Evolutionary conservation across 306 rosid genomes (phyloP), one percentile per base, ranked within the genome.

Genomic region (Medicago ruthenica): DNA sequence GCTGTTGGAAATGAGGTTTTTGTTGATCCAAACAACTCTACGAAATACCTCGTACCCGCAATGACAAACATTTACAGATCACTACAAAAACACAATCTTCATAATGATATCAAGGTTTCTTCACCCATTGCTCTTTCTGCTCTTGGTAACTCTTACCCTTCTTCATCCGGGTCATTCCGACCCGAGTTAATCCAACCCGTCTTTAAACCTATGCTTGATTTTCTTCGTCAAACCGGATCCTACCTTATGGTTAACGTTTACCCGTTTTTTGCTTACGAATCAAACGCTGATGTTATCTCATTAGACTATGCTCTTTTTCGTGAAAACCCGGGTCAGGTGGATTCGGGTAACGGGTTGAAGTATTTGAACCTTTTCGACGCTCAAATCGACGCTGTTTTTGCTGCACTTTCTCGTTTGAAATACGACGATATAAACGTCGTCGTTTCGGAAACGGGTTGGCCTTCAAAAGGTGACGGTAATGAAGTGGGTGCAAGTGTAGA

Each of bases 1-100:
- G 99, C 98, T 6, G 99, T 96, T 0, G 99, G 99, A 0, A 96
- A 96, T 44, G 99, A 96, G 68, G 99, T 96, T 7, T 96, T 96
- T 68, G 99, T 89, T 4, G 99, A 96, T 73, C 82, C 98, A 0
- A 81, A 80, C 2, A 75, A 87, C 81, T 82, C 93, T 39, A 96
- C 99, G 6, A 82, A 81, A 67, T 92, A 69, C 83, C 97, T 96
- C 67, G 73, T 90, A 7, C 93, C 90, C 61, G 99, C 99, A 78
- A 96, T 96, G 99, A 85, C 81, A 48, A 96, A 92, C 80, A 87
- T 96, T 37, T 89, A 96, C 74, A n/a, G 75, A 48, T 97, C 97
- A 0, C 88, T 96, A 4, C 76, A 75, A 0, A 89, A 89, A 73
- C 76, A 72, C 68, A 85, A 92, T 34, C 86, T 96, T 14, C 75